Percentiles rank a stretch among this genome's conserved stretches.
These are phyloP conservation scores for Aspergillus pseudoglaucus DNA, from an alignment of 2,329 filamentous ascomycete genomes.

Conservation along the genomic window DNA sequence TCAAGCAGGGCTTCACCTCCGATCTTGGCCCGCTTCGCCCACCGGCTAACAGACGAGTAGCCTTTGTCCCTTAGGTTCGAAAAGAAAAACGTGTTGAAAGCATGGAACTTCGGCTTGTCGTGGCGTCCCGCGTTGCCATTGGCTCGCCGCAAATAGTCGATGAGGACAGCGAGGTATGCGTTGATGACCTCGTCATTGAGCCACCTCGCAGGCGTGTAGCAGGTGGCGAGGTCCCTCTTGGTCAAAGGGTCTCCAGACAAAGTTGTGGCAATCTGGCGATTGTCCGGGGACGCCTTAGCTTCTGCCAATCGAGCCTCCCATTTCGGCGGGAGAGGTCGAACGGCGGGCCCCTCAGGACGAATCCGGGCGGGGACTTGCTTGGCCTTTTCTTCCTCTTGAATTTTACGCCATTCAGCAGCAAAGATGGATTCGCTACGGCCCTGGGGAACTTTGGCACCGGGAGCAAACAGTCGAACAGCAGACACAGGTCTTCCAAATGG, in stretches of 20 bases:
- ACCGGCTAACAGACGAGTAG: constrained; percentile 34
- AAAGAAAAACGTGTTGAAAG: constrained; percentile 42
- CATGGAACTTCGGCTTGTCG: constrained; percentile 34
- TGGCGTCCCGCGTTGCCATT: constrained; percentile 28
- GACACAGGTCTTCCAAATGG: constrained; percentile 23
- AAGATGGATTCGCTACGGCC: constrained; percentile 25
- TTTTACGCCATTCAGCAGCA: constrained; percentile 20
- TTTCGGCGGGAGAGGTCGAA: constrained; percentile 27
- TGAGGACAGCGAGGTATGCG: constrained; percentile 37
- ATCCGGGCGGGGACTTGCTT: constrained; percentile 16
- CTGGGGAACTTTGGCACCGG: constrained; percentile 14
- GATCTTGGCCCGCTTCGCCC: constrained; percentile 43
- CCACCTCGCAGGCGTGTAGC: constrained; percentile 32
- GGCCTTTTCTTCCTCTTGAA: constrained; percentile 18
- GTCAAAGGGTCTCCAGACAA: constrained; percentile 31
- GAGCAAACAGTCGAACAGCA: constrained; percentile 23
- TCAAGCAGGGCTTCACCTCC: constrained; percentile 38
- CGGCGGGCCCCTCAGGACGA: constrained; percentile 22
- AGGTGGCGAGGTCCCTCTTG: constrained; percentile 31
- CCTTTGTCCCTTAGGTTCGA: constrained; percentile 37
- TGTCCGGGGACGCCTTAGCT: constrained; percentile 21
- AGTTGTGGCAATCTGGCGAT: constrained; percentile 24
- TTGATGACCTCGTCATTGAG: constrained; percentile 45
- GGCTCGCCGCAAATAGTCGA: constrained; percentile 31
- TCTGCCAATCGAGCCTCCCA: constrained; percentile 31